Conservation (phyloP, 352 stramenopile genomes). For the Pythium chondricola region DNA sequence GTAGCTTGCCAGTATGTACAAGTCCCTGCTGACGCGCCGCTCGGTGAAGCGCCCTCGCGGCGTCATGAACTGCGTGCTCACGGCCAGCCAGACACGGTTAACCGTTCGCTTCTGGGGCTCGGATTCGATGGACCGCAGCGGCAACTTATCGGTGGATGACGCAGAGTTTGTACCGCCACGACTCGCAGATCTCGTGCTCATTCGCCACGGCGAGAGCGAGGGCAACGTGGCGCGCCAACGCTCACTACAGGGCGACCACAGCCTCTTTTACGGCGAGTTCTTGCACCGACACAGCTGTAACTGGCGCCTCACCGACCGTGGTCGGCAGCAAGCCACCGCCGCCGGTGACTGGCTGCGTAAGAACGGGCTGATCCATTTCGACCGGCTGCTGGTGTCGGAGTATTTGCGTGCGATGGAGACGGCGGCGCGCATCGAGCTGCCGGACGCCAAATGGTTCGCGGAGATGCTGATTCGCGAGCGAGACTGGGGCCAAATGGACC, state of each 20-base stretch:
- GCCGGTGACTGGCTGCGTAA: conserved; percentile 78
- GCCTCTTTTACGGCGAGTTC: conserved; percentile 83
- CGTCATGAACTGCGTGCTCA: background rate
- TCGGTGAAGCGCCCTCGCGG: conserved; percentile 18
- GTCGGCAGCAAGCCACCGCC: conserved; percentile 55
- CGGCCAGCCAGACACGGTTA: background rate
- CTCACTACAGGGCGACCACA: conserved; percentile 80
- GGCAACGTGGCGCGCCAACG: conserved; percentile 82
- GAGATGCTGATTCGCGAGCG: conserved; percentile 87
- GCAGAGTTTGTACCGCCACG: conserved; percentile 34
- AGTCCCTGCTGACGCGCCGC: conserved; percentile 17
- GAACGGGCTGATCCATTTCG: conserved; percentile 73
- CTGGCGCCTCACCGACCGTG: conserved; percentile 84
- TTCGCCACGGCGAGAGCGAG: conserved; percentile 86
- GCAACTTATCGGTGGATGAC: background rate
- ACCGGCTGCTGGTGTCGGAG: conserved; percentile 84
- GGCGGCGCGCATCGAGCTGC: conserved; percentile 65
- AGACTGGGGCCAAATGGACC: conserved; percentile 86
- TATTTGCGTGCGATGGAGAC: conserved; percentile 87
- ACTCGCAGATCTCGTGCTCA: conserved; percentile 78
- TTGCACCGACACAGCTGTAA: conserved; percentile 85
- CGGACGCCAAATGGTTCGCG: conserved; percentile 73
- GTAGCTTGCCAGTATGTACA: conserved; percentile 13
- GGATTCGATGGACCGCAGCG: background rate
- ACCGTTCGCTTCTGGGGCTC: background rate